A percentile compares a stretch with the other conserved stretches of the same genome.
Conservation (phyloP, 495 filamentous ascomycete genomes). For the Penicillium simplicissimum region DNA sequence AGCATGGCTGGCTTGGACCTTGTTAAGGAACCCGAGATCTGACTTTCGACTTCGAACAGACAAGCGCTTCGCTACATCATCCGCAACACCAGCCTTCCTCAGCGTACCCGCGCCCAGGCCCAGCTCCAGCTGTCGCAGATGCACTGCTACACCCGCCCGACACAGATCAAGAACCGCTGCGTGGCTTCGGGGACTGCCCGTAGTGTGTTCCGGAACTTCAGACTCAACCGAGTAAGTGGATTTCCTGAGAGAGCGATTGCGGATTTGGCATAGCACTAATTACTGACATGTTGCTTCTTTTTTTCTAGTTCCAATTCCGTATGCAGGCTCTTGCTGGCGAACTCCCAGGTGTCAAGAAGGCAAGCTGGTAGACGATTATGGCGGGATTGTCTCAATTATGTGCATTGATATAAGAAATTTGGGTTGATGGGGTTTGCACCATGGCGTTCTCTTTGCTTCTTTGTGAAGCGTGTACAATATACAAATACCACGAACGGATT, state of each 20-base stretch:
- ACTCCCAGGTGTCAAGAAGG: slow-evolving; percentile 91
- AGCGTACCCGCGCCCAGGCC: slow-evolving; percentile 79
- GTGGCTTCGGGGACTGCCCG: slow-evolving; percentile 82
- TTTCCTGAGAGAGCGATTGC: not conserved
- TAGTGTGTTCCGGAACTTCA: slow-evolving; percentile 86
- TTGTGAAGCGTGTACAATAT: slow-evolving; percentile 40
- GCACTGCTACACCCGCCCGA: slow-evolving; percentile 90
- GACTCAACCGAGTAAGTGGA: slow-evolving; percentile 78
- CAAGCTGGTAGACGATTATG: slow-evolving; percentile 74
- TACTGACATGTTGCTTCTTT: slow-evolving; percentile 26
- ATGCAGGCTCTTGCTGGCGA: slow-evolving; percentile 85
- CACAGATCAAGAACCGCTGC: slow-evolving; percentile 92
- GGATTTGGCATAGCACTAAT: not conserved
- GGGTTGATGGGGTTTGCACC: slow-evolving; percentile 24
- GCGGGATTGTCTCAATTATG: slow-evolving; percentile 7
- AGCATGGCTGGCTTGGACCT: not conserved
- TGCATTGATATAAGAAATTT: slow-evolving; percentile 19
- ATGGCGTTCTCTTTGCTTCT: slow-evolving; percentile 37
- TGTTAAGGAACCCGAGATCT: not conserved
- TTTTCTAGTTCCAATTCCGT: slow-evolving; percentile 80
- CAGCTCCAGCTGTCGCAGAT: slow-evolving; percentile 91
- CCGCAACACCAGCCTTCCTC: slow-evolving; percentile 83
- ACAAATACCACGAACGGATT: slow-evolving; percentile 15
- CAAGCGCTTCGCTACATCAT: slow-evolving; percentile 96
- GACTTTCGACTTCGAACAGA: slow-evolving; percentile 44